These are phyloP conservation scores for Yamadazyma takamatsuzukensis DNA, from an alignment of 805 yeast genomes.

Conservation along the genomic window DNA sequence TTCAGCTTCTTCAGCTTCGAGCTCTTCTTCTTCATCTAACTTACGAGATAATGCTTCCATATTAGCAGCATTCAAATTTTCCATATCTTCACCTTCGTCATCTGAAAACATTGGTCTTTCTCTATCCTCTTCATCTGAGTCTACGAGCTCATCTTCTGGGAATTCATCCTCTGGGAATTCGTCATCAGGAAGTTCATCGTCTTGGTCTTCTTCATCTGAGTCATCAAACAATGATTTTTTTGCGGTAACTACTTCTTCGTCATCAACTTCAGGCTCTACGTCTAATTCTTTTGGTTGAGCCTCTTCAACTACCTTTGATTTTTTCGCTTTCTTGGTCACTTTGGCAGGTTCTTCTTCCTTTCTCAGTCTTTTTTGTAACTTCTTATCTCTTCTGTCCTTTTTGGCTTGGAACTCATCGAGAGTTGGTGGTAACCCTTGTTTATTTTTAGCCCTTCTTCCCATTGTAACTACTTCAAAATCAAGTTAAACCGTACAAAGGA, in stretches of 20 bases:
- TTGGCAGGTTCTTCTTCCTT: conserved; percentile 9
- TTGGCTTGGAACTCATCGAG: conserved; percentile 70
- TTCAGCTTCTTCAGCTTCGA: conserved; percentile 46
- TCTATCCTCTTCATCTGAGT: conserved; percentile 60
- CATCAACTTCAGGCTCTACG: conserved; percentile 66
- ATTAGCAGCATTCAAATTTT: conserved; percentile 71
- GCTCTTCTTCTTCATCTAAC: conserved; percentile 57
- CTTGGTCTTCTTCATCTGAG: conserved; percentile 56
- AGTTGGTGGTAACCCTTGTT: conserved; percentile 90
- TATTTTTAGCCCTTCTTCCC: conserved; percentile 93
- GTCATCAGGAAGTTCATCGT: conserved; percentile 30
- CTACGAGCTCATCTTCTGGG: conserved; percentile 28
- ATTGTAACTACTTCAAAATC: conserved; percentile 31
- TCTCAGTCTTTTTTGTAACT: conserved; percentile 28
- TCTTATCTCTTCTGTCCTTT: conserved; percentile 30
- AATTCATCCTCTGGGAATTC: conserved; percentile 28
- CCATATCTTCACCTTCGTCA: conserved; percentile 49
- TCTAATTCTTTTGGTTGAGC: conserved; percentile 34
- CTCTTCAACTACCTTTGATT: conserved; percentile 17
- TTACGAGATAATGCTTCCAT: conserved; percentile 74
- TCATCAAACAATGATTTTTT: conserved; percentile 77
- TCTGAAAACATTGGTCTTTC: conserved; percentile 76
- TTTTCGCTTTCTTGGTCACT: conserved; percentile 24
- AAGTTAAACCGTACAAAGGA: too few species aligned
- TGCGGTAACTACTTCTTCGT: conserved; percentile 61